Percentiles rank a stretch among this genome's conserved stretches.
These are phyloP conservation scores for Hypomontagnella monticulosa DNA, from an alignment of 495 filamentous ascomycete genomes.

Conservation along the genomic window DNA sequence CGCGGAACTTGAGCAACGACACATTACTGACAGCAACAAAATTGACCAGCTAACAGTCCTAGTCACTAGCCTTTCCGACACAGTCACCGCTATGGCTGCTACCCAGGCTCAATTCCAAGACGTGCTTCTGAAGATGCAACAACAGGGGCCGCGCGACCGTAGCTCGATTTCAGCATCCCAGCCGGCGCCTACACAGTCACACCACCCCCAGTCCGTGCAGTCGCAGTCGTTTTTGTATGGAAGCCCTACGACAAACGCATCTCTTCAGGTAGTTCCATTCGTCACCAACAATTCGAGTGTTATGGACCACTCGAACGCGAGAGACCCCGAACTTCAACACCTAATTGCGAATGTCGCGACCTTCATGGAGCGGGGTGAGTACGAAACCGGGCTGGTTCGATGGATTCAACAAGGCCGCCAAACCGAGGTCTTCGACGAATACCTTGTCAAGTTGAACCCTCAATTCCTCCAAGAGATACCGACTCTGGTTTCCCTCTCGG, in stretches of 20 bases:
- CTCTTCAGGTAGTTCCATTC: conserved; percentile 49
- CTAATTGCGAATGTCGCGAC: conserved; percentile 72
- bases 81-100: conserved; percentile 74
- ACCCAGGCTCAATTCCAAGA: conserved; percentile 70
- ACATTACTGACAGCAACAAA: conserved; percentile 74
- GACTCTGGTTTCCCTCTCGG: conserved; percentile 81
- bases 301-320: conserved; percentile 55
- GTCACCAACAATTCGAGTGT: conserved; percentile 49
- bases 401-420: conserved; percentile 85
- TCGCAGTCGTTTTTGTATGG: conserved; percentile 39
- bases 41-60: conserved; percentile 83
- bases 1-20: conserved; percentile 72
- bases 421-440: conserved; percentile 81
- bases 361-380: conserved; percentile 70
- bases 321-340: conserved; percentile 68
- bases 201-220: conserved; percentile 22
- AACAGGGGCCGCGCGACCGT: conserved; percentile 48
- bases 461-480: conserved; percentile 74
- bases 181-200: conserved; percentile 15
- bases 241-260: conserved; percentile 43
- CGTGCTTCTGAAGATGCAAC: conserved; percentile 66
- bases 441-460: conserved; percentile 79
- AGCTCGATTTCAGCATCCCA: conserved; percentile 34
- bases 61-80: conserved; percentile 75
- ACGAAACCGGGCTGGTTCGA: conserved; percentile 72